phyloP scores from a whole-genome alignment of 2,329 filamentous ascomycete species.

The Pseudopithomyces maydicus region DNA sequence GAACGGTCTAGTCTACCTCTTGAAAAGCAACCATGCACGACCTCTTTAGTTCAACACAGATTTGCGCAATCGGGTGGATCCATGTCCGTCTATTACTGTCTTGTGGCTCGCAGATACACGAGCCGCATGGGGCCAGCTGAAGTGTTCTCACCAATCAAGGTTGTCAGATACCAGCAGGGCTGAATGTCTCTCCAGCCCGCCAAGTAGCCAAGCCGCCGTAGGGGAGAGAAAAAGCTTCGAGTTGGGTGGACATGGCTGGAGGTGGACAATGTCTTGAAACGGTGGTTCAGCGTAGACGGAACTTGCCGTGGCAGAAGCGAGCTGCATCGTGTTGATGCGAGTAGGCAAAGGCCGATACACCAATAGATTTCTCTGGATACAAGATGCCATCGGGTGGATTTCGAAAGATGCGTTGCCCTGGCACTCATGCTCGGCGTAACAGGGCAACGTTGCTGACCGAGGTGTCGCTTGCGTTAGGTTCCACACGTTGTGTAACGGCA shows the following conservation, averaged over 20 bases:
- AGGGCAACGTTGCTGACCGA: too few relatives aligned
- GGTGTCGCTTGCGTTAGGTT: too few relatives aligned
- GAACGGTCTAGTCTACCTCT: background rate
- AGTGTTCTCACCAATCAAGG: background rate
- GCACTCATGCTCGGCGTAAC: too few relatives aligned
- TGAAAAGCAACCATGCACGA: background rate
- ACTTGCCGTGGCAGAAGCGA: background rate
- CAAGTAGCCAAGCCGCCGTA: background rate
- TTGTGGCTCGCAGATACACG: conserved; percentile 5
- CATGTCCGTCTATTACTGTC: background rate
- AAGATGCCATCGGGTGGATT: too few relatives aligned
- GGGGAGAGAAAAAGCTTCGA: background rate
- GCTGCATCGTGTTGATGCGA: background rate
- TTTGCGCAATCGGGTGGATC: background rate
- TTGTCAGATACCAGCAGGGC: background rate
- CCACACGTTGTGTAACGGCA: too few relatives aligned
- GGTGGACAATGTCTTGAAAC: background rate
- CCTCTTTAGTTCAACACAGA: background rate
- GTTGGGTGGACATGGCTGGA: background rate
- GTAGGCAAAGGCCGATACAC: background rate
- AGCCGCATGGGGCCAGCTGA: background rate
- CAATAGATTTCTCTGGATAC: background rate
- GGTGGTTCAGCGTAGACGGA: background rate
- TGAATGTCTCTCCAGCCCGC: background rate
- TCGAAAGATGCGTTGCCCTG: too few relatives aligned